Conservation (phyloP, 129 eudicot genomes). For the Lactuca saligna region DNA sequence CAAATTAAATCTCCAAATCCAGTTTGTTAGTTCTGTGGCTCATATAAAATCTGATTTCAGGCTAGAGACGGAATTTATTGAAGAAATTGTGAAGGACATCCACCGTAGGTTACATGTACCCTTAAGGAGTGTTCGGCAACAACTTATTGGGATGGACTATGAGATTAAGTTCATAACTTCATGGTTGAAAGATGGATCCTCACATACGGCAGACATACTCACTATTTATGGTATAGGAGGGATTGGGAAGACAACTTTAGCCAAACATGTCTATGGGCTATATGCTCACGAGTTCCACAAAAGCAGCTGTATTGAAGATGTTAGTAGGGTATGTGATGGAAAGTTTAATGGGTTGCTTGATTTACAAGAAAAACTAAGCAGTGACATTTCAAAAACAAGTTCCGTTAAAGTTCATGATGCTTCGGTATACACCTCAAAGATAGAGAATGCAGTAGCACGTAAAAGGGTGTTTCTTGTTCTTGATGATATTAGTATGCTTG, state of each 20-base stretch:
- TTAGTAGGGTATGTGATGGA: no score
- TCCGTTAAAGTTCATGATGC: background rate
- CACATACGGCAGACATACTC: background rate
- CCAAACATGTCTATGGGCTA: no score
- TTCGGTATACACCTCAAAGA: conserved; percentile 17
- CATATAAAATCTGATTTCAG: background rate
- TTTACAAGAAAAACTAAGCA: conserved; percentile 26
- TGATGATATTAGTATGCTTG: conserved; percentile 23
- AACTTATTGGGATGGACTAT: conserved; percentile 8
- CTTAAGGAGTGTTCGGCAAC: background rate
- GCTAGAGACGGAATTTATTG: conserved; percentile 14
- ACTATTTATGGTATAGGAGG: conserved; percentile 20
- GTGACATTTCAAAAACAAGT: conserved; percentile 18
- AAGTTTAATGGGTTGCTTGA: background rate
- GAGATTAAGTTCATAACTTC: background rate
- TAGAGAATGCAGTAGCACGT: background rate
- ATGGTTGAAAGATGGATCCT: conserved; percentile 20
- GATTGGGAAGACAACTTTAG: no score
- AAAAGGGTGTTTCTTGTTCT: conserved; percentile 16
- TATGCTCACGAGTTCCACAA: no score
- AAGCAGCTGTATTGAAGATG: no score
- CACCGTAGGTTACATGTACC: background rate
- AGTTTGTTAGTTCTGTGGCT: background rate
- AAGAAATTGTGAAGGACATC: conserved; percentile 5
- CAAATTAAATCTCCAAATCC: background rate